Evolutionary conservation across 148 eudicot species (phyloP), one percentile per base, ranked within the genome.

Genomic region (Linanthus parryae): DNA sequence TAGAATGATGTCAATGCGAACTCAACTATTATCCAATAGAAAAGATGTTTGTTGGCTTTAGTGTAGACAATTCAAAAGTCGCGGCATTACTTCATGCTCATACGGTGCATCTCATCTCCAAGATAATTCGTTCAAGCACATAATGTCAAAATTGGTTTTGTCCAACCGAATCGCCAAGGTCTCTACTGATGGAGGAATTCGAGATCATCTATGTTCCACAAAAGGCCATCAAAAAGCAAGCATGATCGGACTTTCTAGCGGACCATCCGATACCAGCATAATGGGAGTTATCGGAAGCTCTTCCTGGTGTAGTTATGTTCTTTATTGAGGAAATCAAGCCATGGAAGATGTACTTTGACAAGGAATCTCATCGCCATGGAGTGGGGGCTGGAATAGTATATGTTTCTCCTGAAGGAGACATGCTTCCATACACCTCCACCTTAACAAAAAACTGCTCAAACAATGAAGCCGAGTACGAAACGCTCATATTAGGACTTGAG

Each of bases 381-480:
- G 46, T 21, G 5, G 25, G 59, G 12, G 59, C 20, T 2, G 44
- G 58, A 3, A 34, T 44, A 2, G 19, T 61, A 0, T 45, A 53
- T 2, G 9, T 53, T 16, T 11, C 27, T 9, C 54, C 48, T 11
- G 7, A 35, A 14, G 48, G 33, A 38, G 54, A 47, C 1, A 17
- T 46, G 4, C 16, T 56, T 0, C 61, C 46, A 6, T 38, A 59
- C 21, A 20, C 48, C 0, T 59, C 44, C 16, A 20, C 53, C 3
- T 43, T 42, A 2, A 38, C 21, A 7, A 2, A 45, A 18, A 13
- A 26, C 3, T 63, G 54, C 47, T 45, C 47, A 4, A 54, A 63
- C 10, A 55, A 63, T 8, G 35, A 52, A 5, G 68, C 55, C 4
- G 48, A 38, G 12, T 55, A 63, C 7, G 25, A 40, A 41, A 49